Conservation (phyloP, 2,329 filamentous ascomycete species). For the Aspergillus bombycis region DNA sequence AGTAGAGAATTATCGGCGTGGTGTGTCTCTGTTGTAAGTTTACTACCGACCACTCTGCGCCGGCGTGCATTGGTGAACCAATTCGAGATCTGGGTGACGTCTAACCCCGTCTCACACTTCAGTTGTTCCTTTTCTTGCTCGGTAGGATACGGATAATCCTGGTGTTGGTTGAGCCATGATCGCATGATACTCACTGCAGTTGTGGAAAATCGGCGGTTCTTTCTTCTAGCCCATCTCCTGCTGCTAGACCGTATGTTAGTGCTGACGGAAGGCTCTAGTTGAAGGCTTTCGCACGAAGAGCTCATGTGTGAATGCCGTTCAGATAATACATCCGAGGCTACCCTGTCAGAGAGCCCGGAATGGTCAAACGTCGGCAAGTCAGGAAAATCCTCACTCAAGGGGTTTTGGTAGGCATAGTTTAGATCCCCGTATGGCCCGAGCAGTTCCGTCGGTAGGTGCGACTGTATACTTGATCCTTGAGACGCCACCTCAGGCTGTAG, state of each 20-base stretch:
- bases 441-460: neutral
- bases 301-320: neutral
- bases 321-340: neutral
- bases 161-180: conserved; percentile 77
- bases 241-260: neutral
- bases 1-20: conserved; percentile 52
- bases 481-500: neutral
- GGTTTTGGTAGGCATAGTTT: neutral
- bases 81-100: conserved; percentile 81
- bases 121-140: conserved; percentile 80
- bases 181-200: conserved; percentile 72
- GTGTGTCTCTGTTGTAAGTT: conserved; percentile 18
- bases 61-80: conserved; percentile 87
- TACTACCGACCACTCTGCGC: conserved; percentile 47
- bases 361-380: neutral
- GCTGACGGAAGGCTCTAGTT: neutral
- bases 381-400: neutral
- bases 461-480: neutral
- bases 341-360: neutral
- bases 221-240: neutral
- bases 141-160: conserved; percentile 79
- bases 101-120: conserved; percentile 74
- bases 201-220: conserved; percentile 6
- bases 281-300: neutral
- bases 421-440: neutral